Evolutionary conservation across 768 basidiomycete genomes (phyloP), one percentile per base, ranked within the genome.

Genomic region (Leucosporidium creatinivorum): DNA sequence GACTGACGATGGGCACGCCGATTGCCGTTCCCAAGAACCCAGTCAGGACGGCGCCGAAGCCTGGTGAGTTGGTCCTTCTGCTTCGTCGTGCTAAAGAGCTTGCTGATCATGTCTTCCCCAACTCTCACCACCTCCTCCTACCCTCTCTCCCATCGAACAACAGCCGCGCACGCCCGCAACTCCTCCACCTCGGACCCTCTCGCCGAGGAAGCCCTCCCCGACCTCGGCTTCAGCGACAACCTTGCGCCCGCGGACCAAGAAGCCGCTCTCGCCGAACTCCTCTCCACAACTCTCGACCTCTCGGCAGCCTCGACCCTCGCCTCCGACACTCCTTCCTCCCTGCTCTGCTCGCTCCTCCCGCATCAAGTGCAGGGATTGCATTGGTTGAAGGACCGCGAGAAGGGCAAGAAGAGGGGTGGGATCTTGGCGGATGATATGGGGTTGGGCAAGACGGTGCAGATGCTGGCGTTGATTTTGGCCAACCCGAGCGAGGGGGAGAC

Each of bases 361-460:
- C 66, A 73, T 21, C 96, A 99, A 74, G 81, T 96, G 13, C 80
- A 89, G 58, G 91, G 91, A 26, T 82, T 92, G 0, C 78, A 79
- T 30, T 99, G 93, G 93, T 93, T 99, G 89, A 81, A 81, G 28
- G 85, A 86, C 10, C 83, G 93, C 25, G 94, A 98, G 78, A 77
- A 82, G 12, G 31, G 47, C 4, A 55, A 63, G 50, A 85, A 87
- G 72, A 80, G 75, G 10, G 93, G 94, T 1, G 94, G 94, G 0
- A 92, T 72, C 31, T 65, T 63, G 21, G 68, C 61, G 21, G 72
- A 75, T 62, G 73, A 75, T 54, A 77, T 78, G 78, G 78, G 78
- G 33, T 69, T 76, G 21, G 76, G 75, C 1, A 91, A 93, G 80
- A 99, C 96, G 0, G 89, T 97, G 28, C 94, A 98, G 75, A 89